These are phyloP conservation scores for Komagataella mondaviorum DNA, from an alignment of 805 yeast genomes.

Conservation along the genomic window DNA sequence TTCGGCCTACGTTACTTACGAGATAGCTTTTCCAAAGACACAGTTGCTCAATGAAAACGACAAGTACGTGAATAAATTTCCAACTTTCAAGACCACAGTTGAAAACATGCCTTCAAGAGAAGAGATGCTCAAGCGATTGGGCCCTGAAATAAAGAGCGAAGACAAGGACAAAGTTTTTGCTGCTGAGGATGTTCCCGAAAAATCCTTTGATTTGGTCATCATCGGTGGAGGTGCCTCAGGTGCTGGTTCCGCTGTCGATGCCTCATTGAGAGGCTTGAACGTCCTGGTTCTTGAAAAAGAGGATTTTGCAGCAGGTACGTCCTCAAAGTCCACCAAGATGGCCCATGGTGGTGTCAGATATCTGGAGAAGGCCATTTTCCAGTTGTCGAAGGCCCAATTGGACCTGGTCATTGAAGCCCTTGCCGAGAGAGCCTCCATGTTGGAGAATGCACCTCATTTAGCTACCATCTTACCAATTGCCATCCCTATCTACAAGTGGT, in stretches of 20 bases:
- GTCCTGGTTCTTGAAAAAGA: conserved; percentile 78
- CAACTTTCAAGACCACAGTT: conserved; percentile 30
- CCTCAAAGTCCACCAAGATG: conserved; percentile 89
- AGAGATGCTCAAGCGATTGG: conserved; percentile 34
- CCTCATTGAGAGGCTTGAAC: conserved; percentile 78
- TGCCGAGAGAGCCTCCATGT: conserved; percentile 74
- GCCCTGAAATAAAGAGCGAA: conserved; percentile 8
- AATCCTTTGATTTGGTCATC: conserved; percentile 60
- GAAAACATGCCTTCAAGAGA: conserved; percentile 44
- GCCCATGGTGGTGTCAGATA: conserved; percentile 97
- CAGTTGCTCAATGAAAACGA: conserved; percentile 2
- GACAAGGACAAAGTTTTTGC: conserved; percentile 4
- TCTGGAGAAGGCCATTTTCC: conserved; percentile 88
- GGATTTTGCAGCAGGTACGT: conserved; percentile 88
- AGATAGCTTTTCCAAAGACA: not conserved
- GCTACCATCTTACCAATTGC: conserved; percentile 78
- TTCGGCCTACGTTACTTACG: not conserved
- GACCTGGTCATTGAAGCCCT: conserved; percentile 83
- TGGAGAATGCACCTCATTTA: conserved; percentile 87
- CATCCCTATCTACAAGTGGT: conserved; percentile 92
- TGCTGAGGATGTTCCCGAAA: conserved; percentile 23
- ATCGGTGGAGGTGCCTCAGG: conserved; percentile 98
- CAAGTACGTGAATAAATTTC: conserved; percentile 5
- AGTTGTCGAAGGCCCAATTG: conserved; percentile 79
- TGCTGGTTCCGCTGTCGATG: conserved; percentile 86